A percentile compares a stretch with the other conserved stretches of the same genome.
Conservation (phyloP, 805 yeast species). For the Myxozyma mucilagina region DNA sequence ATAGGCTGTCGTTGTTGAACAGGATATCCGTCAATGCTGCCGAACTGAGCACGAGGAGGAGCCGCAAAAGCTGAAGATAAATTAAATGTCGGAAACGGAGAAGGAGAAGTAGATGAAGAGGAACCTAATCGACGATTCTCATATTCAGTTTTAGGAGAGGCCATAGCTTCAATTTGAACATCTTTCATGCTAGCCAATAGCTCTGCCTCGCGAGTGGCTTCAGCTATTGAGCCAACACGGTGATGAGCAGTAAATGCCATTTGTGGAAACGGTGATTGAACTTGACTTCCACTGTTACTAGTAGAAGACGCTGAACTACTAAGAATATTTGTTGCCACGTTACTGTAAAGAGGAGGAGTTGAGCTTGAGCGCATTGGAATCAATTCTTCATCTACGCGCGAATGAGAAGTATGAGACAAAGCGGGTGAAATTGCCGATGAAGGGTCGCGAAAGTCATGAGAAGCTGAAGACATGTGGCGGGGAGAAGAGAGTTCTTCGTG, state of each 20-base stretch:
- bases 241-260: conserved; percentile 9
- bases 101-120: conserved; percentile 1
- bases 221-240: conserved; percentile 32
- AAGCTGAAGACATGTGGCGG: conserved; percentile 2
- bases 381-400: conserved; percentile 15
- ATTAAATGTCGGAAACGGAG: conserved; percentile 11
- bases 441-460: neutral
- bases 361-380: conserved; percentile 5
- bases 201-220: conserved; percentile 41
- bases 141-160: conserved; percentile 22
- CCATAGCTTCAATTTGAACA: conserved; percentile 1
- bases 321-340: neutral
- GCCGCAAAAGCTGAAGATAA: conserved; percentile 7
- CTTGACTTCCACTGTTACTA: conserved; percentile 1
- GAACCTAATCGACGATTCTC: conserved; percentile 20
- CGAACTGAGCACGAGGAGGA: conserved; percentile 12
- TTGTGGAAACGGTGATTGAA: conserved; percentile 12
- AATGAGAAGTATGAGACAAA: conserved; percentile 21
- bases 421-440: conserved; percentile 18
- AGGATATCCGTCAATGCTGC: neutral
- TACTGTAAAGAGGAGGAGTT: conserved; percentile 20
- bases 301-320: conserved; percentile 7
- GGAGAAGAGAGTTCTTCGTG: conserved; percentile 1
- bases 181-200: conserved; percentile 28
- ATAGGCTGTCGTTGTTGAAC: conserved; percentile 17